phyloP scores from a whole-genome alignment of 768 basidiomycete species.

The Tulasnella sp. region DNA sequence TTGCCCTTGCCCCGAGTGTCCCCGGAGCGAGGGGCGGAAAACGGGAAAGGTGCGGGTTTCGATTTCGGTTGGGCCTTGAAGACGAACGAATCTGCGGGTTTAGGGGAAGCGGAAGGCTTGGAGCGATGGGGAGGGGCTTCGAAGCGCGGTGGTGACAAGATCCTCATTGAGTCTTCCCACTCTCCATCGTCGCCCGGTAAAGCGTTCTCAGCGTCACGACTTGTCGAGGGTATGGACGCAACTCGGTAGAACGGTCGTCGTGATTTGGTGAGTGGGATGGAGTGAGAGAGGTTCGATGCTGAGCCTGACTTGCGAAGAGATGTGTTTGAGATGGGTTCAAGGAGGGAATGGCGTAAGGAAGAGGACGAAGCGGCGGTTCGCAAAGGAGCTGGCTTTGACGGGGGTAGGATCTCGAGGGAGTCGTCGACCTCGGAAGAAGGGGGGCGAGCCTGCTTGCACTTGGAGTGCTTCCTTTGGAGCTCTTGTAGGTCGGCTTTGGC shows the following conservation, averaged over 20 bases:
- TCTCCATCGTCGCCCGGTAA: background rate
- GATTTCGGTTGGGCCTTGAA: background rate
- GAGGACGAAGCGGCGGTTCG: background rate
- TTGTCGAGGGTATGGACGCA: background rate
- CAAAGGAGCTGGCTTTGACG: background rate
- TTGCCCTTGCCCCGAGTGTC: background rate
- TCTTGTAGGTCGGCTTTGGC: background rate
- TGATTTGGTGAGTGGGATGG: background rate
- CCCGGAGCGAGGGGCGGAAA: background rate
- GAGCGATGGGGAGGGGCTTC: background rate
- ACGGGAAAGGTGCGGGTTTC: background rate
- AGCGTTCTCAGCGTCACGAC: background rate
- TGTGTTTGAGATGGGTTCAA: background rate
- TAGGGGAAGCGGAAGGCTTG: background rate
- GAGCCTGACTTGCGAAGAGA: background rate
- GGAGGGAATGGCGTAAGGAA: background rate
- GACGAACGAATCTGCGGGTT: background rate
- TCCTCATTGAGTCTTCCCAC: background rate
- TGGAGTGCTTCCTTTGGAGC: background rate
- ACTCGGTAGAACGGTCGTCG: background rate
- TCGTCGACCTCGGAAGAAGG: background rate
- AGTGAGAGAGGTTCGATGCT: background rate
- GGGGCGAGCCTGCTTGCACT: background rate
- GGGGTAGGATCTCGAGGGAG: background rate
- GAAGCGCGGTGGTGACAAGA: background rate